phyloP scores from a whole-genome alignment of 1,284 basidiomycete genomes.

The Butyriboletus appendiculatus region DNA sequence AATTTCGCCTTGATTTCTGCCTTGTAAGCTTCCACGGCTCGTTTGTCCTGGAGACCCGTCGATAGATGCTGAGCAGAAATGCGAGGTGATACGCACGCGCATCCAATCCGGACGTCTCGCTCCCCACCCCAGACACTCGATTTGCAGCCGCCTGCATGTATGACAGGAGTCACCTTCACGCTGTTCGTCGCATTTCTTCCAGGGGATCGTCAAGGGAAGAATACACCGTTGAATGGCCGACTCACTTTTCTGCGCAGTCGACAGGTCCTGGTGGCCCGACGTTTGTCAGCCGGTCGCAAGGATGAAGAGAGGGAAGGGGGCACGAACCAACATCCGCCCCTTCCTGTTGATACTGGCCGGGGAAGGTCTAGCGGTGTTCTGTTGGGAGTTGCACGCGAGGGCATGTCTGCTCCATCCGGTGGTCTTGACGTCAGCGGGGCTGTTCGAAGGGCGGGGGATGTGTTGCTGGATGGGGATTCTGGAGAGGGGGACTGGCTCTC shows the following conservation, averaged over 20 bases:
- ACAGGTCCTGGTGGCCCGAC: constrained; percentile 60
- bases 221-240: neutral
- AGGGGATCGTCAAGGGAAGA: constrained; percentile 5
- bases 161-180: constrained; percentile 74
- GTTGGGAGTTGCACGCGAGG: constrained; percentile 48
- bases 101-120: constrained; percentile 80
- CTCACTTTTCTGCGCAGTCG: constrained; percentile 74
- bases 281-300: constrained; percentile 13
- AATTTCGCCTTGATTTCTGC: constrained; percentile 80
- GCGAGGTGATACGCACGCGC: constrained; percentile 54
- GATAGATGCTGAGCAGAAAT: constrained; percentile 6
- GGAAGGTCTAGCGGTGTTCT: constrained; percentile 52
- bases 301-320: neutral
- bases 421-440: constrained; percentile 41
- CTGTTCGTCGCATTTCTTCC: constrained; percentile 82
- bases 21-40: constrained; percentile 77
- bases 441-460: constrained; percentile 43
- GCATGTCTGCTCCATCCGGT: constrained; percentile 40
- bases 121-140: constrained; percentile 81
- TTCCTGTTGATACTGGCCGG: constrained; percentile 54
- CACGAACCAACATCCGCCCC: constrained; percentile 76
- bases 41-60: constrained; percentile 61
- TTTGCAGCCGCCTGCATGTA: constrained; percentile 73
- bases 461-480: constrained; percentile 40
- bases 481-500: constrained; percentile 48